These are phyloP conservation scores for Scytalidium sp. DNA, from an alignment of 2,329 filamentous ascomycete species.

Conservation along the genomic window DNA sequence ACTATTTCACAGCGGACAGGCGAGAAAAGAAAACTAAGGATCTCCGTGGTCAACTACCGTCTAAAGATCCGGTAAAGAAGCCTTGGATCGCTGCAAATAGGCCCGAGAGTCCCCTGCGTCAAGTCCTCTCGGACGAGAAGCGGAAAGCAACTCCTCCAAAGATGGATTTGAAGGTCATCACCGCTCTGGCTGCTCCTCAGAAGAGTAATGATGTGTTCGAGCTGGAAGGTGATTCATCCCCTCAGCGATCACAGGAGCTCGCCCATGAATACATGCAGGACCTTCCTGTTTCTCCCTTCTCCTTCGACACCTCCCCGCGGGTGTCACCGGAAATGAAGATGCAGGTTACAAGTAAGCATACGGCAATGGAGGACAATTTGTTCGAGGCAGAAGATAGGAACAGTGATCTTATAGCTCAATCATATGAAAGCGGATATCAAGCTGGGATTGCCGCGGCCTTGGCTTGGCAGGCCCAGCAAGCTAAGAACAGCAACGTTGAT, in stretches of 20 bases:
- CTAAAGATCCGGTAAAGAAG: not conserved
- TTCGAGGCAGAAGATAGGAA: slow-evolving; percentile 30
- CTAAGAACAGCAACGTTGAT: not conserved
- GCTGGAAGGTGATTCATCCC: slow-evolving; percentile 6
- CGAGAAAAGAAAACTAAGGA: not conserved
- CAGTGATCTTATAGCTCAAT: not conserved
- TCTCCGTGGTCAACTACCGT: not conserved
- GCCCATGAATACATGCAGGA: slow-evolving; percentile 21
- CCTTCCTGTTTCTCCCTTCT: slow-evolving; percentile 31
- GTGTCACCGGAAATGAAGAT: slow-evolving; percentile 29
- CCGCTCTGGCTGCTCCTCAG: not conserved
- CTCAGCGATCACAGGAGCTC: slow-evolving; percentile 17
- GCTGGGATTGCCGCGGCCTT: slow-evolving; percentile 38
- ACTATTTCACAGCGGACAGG: slow-evolving; percentile 10
- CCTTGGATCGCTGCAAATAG: not conserved
- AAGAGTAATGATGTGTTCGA: not conserved
- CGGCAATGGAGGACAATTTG: slow-evolving; percentile 44
- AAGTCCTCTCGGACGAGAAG: not conserved
- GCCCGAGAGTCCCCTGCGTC: not conserved
- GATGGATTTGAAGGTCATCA: not conserved
- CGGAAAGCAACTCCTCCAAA: not conserved
- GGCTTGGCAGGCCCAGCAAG: slow-evolving; percentile 17
- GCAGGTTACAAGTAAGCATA: slow-evolving; percentile 45
- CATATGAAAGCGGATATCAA: not conserved
- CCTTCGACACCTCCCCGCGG: slow-evolving; percentile 28